Percentiles rank a stretch among this genome's conserved stretches.
Conservation (phyloP, 2,329 filamentous ascomycete genomes). For the Graphiopsis chlorocephala region DNA sequence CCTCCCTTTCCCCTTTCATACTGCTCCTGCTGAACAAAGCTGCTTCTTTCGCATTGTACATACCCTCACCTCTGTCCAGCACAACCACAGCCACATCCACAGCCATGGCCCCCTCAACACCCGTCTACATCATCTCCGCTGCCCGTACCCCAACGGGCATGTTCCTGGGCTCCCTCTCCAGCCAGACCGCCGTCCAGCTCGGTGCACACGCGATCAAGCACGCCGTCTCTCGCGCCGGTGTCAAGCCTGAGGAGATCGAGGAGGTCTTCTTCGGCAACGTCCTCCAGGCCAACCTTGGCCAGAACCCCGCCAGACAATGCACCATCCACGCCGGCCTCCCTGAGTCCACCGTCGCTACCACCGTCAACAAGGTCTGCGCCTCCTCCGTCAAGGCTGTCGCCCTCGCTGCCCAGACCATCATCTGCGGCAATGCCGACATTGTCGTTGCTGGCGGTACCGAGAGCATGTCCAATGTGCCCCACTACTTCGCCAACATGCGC, state of each 20-base stretch:
- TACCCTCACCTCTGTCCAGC: slow-evolving; percentile 2
- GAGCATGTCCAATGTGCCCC: slow-evolving; percentile 97
- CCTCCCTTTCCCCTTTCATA: neutral
- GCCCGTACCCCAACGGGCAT: slow-evolving; percentile 76
- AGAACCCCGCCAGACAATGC: slow-evolving; percentile 94
- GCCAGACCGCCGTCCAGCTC: slow-evolving; percentile 79
- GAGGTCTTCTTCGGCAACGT: slow-evolving; percentile 99
- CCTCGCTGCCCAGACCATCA: slow-evolving; percentile 92
- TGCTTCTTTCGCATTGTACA: neutral
- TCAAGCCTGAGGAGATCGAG: slow-evolving; percentile 85
- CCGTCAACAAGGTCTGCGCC: slow-evolving; percentile 98
- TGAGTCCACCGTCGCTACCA: slow-evolving; percentile 78
- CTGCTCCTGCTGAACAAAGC: neutral
- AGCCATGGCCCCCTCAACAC: slow-evolving; percentile 68
- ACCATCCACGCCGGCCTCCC: slow-evolving; percentile 83
- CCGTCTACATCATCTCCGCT: slow-evolving; percentile 94
- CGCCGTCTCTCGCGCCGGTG: slow-evolving; percentile 80
- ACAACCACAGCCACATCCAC: slow-evolving; percentile 19
- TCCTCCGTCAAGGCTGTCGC: slow-evolving; percentile 93
- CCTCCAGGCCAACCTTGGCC: slow-evolving; percentile 89
- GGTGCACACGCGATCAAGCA: slow-evolving; percentile 81
- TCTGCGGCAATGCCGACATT: slow-evolving; percentile 89
- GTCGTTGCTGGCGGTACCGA: slow-evolving; percentile 93
- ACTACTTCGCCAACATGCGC: slow-evolving; percentile 88
- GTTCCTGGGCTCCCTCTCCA: slow-evolving; percentile 90